These are phyloP conservation scores for Populus alba DNA, from an alignment of 345 rosid genomes.

Conservation along the genomic window DNA sequence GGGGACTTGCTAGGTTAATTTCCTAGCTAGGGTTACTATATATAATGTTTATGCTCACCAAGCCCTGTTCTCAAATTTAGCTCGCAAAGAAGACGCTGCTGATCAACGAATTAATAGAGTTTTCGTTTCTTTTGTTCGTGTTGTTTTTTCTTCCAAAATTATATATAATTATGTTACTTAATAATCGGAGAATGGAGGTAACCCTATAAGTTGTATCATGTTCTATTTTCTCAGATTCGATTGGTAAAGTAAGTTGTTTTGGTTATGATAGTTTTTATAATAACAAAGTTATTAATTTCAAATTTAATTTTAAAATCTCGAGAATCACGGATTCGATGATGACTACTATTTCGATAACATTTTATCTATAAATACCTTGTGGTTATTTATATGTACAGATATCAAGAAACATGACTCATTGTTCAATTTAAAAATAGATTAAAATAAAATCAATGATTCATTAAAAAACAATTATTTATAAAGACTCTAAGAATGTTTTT, in stretches of 20 bases:
- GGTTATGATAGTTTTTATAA: background rate
- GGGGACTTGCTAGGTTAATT: background rate
- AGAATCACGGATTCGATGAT: background rate
- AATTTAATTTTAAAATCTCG: background rate
- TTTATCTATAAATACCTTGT: rapidly evolving
- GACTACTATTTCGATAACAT: rapidly evolving
- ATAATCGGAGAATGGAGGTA: background rate
- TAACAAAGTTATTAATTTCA: rapidly evolving
- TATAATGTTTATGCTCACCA: background rate
- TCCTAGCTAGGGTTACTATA: background rate
- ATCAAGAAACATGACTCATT: no score
- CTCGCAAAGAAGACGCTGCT: background rate
- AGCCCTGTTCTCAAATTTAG: background rate
- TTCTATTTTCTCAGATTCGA: background rate
- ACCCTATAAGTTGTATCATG: background rate
- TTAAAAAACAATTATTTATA: no score
- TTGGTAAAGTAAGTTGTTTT: background rate
- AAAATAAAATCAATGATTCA: no score
- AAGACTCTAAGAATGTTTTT: no score
- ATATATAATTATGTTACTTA: background rate
- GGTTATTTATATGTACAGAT: no score
- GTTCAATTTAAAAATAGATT: no score
- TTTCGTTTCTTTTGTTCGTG: background rate
- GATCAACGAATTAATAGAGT: background rate
- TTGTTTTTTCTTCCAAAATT: background rate